Percentiles rank a stretch among this genome's conserved stretches.
Conservation (phyloP, 164 flowering plant species). For the Sedum album region DNA sequence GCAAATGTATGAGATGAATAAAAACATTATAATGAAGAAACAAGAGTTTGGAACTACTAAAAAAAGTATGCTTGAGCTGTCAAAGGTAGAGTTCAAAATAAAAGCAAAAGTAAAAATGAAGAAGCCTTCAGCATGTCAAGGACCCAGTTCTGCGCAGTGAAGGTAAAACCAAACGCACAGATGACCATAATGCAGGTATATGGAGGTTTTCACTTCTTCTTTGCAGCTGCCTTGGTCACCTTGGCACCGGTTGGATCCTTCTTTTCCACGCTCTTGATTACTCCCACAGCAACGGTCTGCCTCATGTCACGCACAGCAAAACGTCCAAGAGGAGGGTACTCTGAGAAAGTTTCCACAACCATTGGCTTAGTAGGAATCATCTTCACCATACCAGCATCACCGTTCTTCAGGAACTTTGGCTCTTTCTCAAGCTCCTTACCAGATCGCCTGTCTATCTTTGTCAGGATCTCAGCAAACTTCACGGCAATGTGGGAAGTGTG, state of each 20-base stretch:
- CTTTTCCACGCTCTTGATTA: conserved; percentile 11
- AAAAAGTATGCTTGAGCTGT: no score
- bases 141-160: conserved; percentile 4
- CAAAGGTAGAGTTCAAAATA: background rate
- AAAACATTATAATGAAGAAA: no score
- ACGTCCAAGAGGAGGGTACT: conserved; percentile 6
- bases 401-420: conserved; percentile 15
- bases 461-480: conserved; percentile 12
- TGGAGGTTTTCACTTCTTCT: conserved; percentile 8
- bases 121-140: background rate
- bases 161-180: background rate
- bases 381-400: conserved; percentile 14
- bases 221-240: conserved; percentile 11
- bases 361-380: conserved; percentile 14
- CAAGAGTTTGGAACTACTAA: no score
- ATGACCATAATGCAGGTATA: background rate
- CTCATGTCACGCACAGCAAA: conserved; percentile 12
- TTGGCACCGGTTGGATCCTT: conserved; percentile 11
- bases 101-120: background rate
- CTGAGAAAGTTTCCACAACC: conserved; percentile 11
- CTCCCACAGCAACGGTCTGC: conserved; percentile 11
- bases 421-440: conserved; percentile 12
- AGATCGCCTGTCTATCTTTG: conserved; percentile 15
- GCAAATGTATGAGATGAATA: no score
- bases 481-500: conserved; percentile 15